These are phyloP conservation scores for Phialemoniopsis sp. DNA, from an alignment of 2,329 filamentous ascomycete species.

Conservation along the genomic window DNA sequence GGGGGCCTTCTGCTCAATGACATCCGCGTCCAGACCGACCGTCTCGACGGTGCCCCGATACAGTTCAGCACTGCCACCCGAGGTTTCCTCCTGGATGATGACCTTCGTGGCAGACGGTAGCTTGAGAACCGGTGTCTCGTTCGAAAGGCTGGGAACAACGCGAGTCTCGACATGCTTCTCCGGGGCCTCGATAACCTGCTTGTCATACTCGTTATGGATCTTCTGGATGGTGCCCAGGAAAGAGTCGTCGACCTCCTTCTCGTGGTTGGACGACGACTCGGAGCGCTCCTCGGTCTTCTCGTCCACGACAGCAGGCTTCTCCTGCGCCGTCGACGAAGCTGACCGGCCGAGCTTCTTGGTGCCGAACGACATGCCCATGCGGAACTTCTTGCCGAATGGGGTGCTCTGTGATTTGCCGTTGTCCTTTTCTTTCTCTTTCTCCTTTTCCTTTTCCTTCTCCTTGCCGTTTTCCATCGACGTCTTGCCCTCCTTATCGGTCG, in stretches of 20 bases:
- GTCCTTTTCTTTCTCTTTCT: constrained; percentile 37
- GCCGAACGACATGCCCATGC: constrained; percentile 64
- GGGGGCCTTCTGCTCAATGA: constrained; percentile 81
- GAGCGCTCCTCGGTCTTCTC: constrained; percentile 73
- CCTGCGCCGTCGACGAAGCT: constrained; percentile 58
- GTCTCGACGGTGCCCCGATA: constrained; percentile 85
- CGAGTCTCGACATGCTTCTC: constrained; percentile 53
- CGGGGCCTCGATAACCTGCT: constrained; percentile 53
- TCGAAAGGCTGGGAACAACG: constrained; percentile 65
- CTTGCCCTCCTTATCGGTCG: constrained; percentile 34
- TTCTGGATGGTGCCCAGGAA: constrained; percentile 70
- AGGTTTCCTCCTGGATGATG: constrained; percentile 66
- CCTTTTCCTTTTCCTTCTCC: constrained; percentile 40
- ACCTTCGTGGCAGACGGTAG: constrained; percentile 61
- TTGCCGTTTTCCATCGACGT: constrained; percentile 46
- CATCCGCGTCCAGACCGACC: constrained; percentile 71
- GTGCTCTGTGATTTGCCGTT: constrained; percentile 55
- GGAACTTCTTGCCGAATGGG: constrained; percentile 80
- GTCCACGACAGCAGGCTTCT: constrained; percentile 70
- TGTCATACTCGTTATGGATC: constrained; percentile 70
- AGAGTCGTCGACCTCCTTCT: constrained; percentile 72
- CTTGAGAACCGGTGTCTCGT: constrained; percentile 73
- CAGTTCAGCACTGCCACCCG: constrained; percentile 72
- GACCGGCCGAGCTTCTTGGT: constrained; percentile 80
- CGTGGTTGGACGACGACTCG: constrained; percentile 59